phyloP scores from a whole-genome alignment of 1,284 basidiomycete species.

The Heterobasidion occidentale region DNA sequence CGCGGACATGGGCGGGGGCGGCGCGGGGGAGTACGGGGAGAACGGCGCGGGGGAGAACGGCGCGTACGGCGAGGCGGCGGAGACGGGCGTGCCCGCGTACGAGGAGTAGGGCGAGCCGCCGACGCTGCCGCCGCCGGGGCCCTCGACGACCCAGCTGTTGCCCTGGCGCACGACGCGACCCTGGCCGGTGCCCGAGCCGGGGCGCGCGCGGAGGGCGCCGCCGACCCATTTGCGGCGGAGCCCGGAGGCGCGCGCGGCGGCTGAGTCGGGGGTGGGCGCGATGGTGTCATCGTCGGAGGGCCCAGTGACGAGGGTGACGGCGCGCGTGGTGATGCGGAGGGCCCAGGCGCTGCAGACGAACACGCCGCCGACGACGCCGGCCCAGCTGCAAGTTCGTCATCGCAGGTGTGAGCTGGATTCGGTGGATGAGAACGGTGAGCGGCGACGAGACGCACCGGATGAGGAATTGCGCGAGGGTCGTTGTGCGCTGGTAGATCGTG shows the following conservation, averaged over 20 bases:
- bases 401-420: background rate
- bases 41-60: slow-evolving; percentile 20
- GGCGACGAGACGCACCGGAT: slow-evolving; percentile 50
- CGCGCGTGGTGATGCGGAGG: slow-evolving; percentile 57
- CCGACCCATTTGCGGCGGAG: slow-evolving; percentile 40
- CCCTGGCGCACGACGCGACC: slow-evolving; percentile 29
- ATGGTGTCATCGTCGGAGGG: slow-evolving; percentile 47
- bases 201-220: slow-evolving; percentile 34
- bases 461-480: slow-evolving; percentile 72
- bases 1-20: slow-evolving; percentile 6
- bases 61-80: slow-evolving; percentile 23
- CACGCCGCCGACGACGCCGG: slow-evolving; percentile 75
- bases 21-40: background rate
- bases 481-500: slow-evolving; percentile 83
- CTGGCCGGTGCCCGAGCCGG: slow-evolving; percentile 6
- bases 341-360: slow-evolving; percentile 78
- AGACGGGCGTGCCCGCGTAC: slow-evolving; percentile 30
- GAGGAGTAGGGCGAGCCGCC: slow-evolving; percentile 25
- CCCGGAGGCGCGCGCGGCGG: slow-evolving; percentile 38
- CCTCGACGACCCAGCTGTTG: slow-evolving; percentile 36
- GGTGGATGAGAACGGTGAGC: background rate
- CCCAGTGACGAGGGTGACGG: slow-evolving; percentile 61
- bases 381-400: slow-evolving; percentile 32
- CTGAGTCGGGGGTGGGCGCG: slow-evolving; percentile 39
- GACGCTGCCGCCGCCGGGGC: slow-evolving; percentile 5